These are phyloP conservation scores for Epichloe aotearoae DNA, from an alignment of 2,329 filamentous ascomycete genomes.

Conservation along the genomic window DNA sequence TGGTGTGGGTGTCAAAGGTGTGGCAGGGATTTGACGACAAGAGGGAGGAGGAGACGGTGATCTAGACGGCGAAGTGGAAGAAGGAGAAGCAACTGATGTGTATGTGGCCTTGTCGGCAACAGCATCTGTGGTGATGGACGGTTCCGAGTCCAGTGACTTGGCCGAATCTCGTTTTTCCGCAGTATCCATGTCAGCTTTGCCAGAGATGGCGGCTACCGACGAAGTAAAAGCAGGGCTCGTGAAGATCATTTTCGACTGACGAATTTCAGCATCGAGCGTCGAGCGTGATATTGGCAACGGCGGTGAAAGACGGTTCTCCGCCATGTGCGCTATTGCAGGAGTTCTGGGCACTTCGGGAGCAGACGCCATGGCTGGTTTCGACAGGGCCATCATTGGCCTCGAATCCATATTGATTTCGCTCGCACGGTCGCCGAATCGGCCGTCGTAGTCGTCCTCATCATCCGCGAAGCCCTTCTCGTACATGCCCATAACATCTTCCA, in stretches of 20 bases:
- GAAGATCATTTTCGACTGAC: constrained; percentile 28
- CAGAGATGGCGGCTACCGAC: constrained; percentile 25
- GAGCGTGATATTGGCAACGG: constrained; percentile 12
- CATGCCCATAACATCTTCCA: constrained; percentile 59
- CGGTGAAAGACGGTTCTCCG: constrained; percentile 10
- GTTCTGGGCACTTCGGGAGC: neutral
- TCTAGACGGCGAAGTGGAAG: constrained; percentile 5
- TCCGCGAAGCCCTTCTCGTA: constrained; percentile 50
- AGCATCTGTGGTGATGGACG: constrained; percentile 14
- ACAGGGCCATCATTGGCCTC: constrained; percentile 6
- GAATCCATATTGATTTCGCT: constrained; percentile 1
- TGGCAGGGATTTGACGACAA: neutral
- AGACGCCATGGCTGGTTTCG: constrained; percentile 1
- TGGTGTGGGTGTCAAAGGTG: neutral
- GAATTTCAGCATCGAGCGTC: constrained; percentile 25
- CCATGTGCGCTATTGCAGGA: constrained; percentile 4
- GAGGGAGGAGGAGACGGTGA: neutral
- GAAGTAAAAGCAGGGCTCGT: constrained; percentile 24
- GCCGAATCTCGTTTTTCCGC: constrained; percentile 37
- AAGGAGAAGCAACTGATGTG: neutral
- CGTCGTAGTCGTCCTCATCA: constrained; percentile 26
- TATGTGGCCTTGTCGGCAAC: constrained; percentile 6
- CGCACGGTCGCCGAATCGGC: constrained; percentile 10
- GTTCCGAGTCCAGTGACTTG: constrained; percentile 30
- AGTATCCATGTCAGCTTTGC: constrained; percentile 15